Percentiles rank a stretch among this genome's conserved stretches.
phyloP scores from a whole-genome alignment of 2,329 filamentous ascomycete species.

The Metarhizium robertsii region DNA sequence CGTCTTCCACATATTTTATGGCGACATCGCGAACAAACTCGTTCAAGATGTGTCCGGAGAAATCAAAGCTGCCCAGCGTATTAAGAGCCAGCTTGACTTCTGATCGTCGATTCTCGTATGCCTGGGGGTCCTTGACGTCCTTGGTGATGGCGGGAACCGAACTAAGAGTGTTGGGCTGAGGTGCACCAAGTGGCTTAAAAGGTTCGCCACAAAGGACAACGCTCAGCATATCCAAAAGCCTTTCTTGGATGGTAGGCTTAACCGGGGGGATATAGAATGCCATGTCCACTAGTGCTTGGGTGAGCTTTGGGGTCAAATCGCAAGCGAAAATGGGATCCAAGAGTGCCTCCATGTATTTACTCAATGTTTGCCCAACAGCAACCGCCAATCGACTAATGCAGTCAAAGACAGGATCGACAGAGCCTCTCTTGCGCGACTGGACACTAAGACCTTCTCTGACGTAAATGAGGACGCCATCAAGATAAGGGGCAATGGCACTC shows the following conservation, averaged over 20 bases:
- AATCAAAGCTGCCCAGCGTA: constrained; percentile 96
- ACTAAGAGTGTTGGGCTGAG: constrained; percentile 69
- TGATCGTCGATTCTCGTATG: constrained; percentile 70
- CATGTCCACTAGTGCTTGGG: constrained; percentile 95
- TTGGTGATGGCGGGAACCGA: constrained; percentile 77
- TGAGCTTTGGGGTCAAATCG: constrained; percentile 85
- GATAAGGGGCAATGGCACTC: constrained; percentile 86
- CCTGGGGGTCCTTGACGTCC: constrained; percentile 74
- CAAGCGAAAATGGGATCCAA: constrained; percentile 96
- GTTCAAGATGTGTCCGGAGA: constrained; percentile 84
- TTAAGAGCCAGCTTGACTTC: constrained; percentile 91
- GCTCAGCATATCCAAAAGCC: constrained; percentile 88
- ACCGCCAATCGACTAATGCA: constrained; percentile 95
- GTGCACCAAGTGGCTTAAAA: constrained; percentile 86
- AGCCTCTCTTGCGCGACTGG: constrained; percentile 58
- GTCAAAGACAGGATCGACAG: constrained; percentile 79
- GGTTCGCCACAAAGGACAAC: constrained; percentile 86
- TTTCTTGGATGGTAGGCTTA: constrained; percentile 85
- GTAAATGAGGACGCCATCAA: constrained; percentile 88
- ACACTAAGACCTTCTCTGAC: constrained; percentile 83
- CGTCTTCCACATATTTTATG: constrained; percentile 95
- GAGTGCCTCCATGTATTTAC: constrained; percentile 95
- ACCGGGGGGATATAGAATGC: constrained; percentile 97
- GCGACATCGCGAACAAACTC: constrained; percentile 98
- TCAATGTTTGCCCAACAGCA: constrained; percentile 90